Percentiles rank a stretch among this genome's conserved stretches.
These are phyloP conservation scores for Kipferlia bialata DNA, from an alignment of 78 protist genomes.

Conservation along the genomic window DNA sequence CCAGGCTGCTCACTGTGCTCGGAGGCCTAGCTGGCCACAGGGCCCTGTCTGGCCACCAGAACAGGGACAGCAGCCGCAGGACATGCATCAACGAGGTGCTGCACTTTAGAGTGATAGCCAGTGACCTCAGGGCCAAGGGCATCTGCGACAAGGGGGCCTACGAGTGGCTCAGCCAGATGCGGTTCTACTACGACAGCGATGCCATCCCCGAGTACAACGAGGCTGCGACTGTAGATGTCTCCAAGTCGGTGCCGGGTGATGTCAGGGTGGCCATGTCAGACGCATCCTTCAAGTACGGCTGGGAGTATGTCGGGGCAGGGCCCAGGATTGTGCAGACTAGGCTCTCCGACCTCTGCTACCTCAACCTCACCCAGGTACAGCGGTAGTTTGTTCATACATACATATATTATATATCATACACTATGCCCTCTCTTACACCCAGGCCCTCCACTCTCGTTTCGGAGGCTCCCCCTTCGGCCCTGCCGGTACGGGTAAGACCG, in stretches of 20 bases:
- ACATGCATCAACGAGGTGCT: too few species aligned
- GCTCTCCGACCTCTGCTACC: conserved; percentile 70
- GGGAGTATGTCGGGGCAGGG: conserved; percentile 87
- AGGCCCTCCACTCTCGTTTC: background rate
- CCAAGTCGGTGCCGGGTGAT: background rate
- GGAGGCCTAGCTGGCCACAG: too few species aligned
- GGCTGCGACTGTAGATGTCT: background rate
- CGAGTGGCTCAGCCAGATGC: conserved; percentile 74
- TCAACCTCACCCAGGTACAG: conserved; percentile 70
- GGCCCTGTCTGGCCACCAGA: too few species aligned
- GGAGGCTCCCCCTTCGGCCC: conserved; percentile 97
- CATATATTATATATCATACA: too few species aligned
- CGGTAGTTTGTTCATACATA: conserved; percentile 44
- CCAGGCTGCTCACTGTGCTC: too few species aligned
- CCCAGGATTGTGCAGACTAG: conserved; percentile 87
- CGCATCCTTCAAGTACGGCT: conserved; percentile 63
- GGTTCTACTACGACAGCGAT: conserved; percentile 59
- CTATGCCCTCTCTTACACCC: too few species aligned
- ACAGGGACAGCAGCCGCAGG: too few species aligned
- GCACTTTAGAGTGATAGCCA: too few species aligned
- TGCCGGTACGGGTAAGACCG: conserved; percentile 98
- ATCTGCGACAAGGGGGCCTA: too few species aligned
- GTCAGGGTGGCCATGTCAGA: conserved; percentile 47
- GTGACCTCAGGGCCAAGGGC: too few species aligned
- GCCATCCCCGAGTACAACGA: background rate